Base-by-base conservation (phyloP, 306 rosid species). In the Ormosia emarginata region DNA sequence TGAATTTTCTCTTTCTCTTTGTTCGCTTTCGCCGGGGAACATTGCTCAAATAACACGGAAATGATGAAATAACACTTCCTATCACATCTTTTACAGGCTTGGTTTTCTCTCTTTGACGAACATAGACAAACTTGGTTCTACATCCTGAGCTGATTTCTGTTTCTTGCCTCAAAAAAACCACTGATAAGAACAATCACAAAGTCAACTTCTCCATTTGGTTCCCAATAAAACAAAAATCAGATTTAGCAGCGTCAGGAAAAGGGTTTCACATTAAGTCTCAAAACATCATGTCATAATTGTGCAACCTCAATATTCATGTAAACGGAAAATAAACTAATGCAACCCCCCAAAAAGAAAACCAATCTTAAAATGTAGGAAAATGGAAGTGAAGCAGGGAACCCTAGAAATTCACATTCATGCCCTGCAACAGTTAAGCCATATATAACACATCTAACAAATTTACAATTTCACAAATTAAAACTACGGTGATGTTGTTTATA, bases 11-110 rank as follows among this genome's bases (percentile, higher is more conserved):
- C 53, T 37, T 84, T 37, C 87, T 82, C 43, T 57, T 78, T 18
- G 91, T 75, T 47, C 88, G 85, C 63, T 37, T 15, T 15, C 66
- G 69, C 32, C 82, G 80, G 57, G 90, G 87, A 61, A 74, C 69
- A 36, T 56, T 34, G 15, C 66, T 79, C 52, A 32, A 46, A 66
- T 11, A 17, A 24, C 52, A 75, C 6, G 66, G 59, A 43, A 56
- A 63, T 75, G 46, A 57, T 8, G 69, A 52, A 62, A 24, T 3
- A 63, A 13, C 8, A 53, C 71, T 53, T 63, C 24, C 71, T 15
- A 30, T 43, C 40, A 8, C 65, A 68, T 75, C 49, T 59, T 13
- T 59, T 15, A 7, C 10, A 15, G 58, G 24, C 71, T 34, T 10
- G 4, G n/a, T 67, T 59, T 53, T 84, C 68, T 84, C 67, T 65